These are phyloP conservation scores for Diutina catenulata DNA, from an alignment of 1,139 yeast genomes.

Conservation along the genomic window DNA sequence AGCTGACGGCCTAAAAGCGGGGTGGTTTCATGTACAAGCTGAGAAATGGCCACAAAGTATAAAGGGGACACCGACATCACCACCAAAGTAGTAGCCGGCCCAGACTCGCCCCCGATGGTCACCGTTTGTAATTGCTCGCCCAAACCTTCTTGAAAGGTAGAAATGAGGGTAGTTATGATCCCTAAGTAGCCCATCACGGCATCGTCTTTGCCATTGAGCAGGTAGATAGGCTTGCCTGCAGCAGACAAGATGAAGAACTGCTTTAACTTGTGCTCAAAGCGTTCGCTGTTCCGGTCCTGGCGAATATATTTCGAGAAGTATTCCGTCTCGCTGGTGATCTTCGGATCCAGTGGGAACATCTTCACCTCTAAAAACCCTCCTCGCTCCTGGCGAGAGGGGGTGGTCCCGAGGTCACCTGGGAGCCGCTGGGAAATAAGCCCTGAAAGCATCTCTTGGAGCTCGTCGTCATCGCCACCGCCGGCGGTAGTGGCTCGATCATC, in stretches of 20 bases:
- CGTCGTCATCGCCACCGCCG: neutral
- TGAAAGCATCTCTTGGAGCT: constrained; percentile 3
- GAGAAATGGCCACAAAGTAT: constrained; percentile 62
- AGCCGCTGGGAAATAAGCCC: constrained; percentile 2
- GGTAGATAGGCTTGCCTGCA: constrained; percentile 90
- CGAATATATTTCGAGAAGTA: constrained; percentile 2
- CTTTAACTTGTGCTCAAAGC: constrained; percentile 37
- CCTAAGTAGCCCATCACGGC: constrained; percentile 67
- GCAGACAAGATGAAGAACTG: constrained; percentile 76
- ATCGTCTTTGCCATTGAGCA: constrained; percentile 68
- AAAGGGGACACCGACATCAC: constrained; percentile 60
- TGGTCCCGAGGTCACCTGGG: too few species aligned
- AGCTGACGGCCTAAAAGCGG: constrained; percentile 46
- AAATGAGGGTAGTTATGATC: constrained; percentile 52
- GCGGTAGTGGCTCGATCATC: too few species aligned
- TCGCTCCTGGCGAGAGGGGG: neutral
- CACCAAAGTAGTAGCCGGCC: constrained; percentile 41
- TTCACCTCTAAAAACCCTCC: neutral
- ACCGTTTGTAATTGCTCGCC: constrained; percentile 20
- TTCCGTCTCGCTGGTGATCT: neutral
- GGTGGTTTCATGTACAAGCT: constrained; percentile 25
- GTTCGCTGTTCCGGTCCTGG: constrained; percentile 15
- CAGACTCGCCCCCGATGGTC: constrained; percentile 15
- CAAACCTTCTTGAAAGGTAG: constrained; percentile 41
- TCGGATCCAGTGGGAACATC: neutral